Base-by-base conservation (phyloP, 805 yeast genomes). In the Priceomyces fermenticarens region DNA sequence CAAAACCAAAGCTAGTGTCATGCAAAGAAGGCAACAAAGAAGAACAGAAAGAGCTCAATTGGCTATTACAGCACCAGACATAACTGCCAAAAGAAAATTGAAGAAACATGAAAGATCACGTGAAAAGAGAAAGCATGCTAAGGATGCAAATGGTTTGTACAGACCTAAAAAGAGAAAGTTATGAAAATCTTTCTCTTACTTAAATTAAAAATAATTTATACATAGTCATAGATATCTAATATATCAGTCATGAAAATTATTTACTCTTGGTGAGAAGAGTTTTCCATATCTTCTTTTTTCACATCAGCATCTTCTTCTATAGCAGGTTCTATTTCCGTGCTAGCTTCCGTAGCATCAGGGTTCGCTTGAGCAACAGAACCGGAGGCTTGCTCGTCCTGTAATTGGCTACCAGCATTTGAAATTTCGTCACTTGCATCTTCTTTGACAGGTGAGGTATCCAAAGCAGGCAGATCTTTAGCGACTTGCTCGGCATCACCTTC, bases 11-110 rank as follows among this genome's bases (percentile, higher is more conserved):
- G 78, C 74, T 47, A 53, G 54, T 12, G 83, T 90, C 16, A 64
- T 62, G 23, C 67, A 68, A 28, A 78, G 88, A 60, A 77, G 97
- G 54, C 75, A 75, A 43, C 95, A 88, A 36, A 79, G 97, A 62
- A 80, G 74, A 56, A 76, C 85, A 0, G 83, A 82, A 55, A 73
- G 89, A 42, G 85, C 95, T 0, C 82, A 85, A 43, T 65, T 88
- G 57, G 85, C 88, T 2, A 72, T 90, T 9, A 76, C 73, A 14
- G 85, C 84, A 3, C 98, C 98, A 0, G 96, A 85, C 11, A 63
- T 77, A 32, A 83, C 88, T n/a, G 93, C 96, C 2, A 77, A 75
- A 49, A 78, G 86, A 60, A 87, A 85, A 65, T 55, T 87, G 54
- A 83, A 73, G 63, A 87, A 85, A 60, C 95, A 90, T 65, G 79